A percentile compares a stretch with the other conserved stretches of the same genome.
Conservation (phyloP, 306 rosid species). For the Abrus pulchellus region DNA sequence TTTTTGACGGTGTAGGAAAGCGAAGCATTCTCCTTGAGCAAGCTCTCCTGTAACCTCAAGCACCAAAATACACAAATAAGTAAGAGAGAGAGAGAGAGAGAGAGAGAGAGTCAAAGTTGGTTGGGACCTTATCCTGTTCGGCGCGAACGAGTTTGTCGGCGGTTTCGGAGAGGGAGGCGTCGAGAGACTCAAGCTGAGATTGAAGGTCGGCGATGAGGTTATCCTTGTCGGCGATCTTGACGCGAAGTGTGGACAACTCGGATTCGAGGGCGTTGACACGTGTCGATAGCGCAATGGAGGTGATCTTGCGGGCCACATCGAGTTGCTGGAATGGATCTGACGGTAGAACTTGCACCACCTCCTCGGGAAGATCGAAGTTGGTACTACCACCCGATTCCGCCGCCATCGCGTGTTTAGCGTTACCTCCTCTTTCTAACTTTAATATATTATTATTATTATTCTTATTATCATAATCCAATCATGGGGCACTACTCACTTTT, state of each 20-base stretch:
- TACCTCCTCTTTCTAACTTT: background rate
- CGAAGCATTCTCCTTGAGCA: conserved; percentile 73
- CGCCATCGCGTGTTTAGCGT: conserved; percentile 32
- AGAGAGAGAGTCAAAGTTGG: background rate
- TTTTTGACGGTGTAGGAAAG: conserved; percentile 77
- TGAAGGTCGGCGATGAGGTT: conserved; percentile 72
- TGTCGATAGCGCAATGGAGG: conserved; percentile 84
- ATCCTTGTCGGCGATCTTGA: conserved; percentile 72
- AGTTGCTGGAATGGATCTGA: conserved; percentile 96
- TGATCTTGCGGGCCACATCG: conserved; percentile 95
- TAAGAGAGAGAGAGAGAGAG: background rate
- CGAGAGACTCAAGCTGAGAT: conserved; percentile 71
- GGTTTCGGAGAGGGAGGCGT: conserved; percentile 66
- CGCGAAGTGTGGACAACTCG: conserved; percentile 61
- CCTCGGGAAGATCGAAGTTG: conserved; percentile 82
- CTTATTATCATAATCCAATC: no score
- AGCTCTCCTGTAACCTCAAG: conserved; percentile 60
- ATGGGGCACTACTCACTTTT: background rate
- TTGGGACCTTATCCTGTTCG: conserved; percentile 69
- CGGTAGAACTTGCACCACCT: conserved; percentile 72
- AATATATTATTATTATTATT: background rate
- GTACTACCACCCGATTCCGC: conserved; percentile 65
- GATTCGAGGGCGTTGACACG: conserved; percentile 83
- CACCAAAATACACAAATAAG: background rate
- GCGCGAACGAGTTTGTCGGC: conserved; percentile 68